These are phyloP conservation scores for Verticillium dahliae DNA, from an alignment of 2,329 filamentous ascomycete species.

Conservation along the genomic window DNA sequence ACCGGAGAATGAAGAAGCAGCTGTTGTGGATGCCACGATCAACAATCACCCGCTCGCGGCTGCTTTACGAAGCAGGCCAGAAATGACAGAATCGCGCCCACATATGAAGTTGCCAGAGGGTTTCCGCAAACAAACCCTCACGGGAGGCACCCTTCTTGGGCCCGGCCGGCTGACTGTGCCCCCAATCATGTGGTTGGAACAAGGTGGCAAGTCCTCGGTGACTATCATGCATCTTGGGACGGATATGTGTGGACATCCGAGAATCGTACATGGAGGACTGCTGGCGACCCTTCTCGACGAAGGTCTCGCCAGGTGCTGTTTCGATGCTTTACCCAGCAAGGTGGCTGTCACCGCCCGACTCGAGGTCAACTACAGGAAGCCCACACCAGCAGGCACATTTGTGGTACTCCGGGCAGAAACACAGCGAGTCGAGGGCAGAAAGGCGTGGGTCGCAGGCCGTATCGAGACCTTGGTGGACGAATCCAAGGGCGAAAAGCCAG, in stretches of 20 bases:
- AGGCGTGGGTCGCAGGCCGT: slow-evolving; percentile 86
- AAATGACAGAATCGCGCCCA: slow-evolving; percentile 71
- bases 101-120: slow-evolving; percentile 76
- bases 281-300: slow-evolving; percentile 92
- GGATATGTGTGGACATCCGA: slow-evolving; percentile 81
- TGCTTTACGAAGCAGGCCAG: slow-evolving; percentile 59
- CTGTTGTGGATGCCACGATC: slow-evolving; percentile 66
- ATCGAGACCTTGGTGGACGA: slow-evolving; percentile 68
- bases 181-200: slow-evolving; percentile 69
- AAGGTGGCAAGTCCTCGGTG: slow-evolving; percentile 61
- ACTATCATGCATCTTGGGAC: slow-evolving; percentile 71
- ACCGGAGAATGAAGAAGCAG: slow-evolving; percentile 46
- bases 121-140: slow-evolving; percentile 70
- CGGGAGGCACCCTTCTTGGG: slow-evolving; percentile 71
- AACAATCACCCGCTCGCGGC: slow-evolving; percentile 66
- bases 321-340: slow-evolving; percentile 79
- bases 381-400: slow-evolving; percentile 68
- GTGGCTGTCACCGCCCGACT: slow-evolving; percentile 82
- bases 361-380: slow-evolving; percentile 74
- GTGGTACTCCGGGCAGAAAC: slow-evolving; percentile 75
- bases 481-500: slow-evolving; percentile 46
- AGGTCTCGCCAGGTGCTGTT: slow-evolving; percentile 80
- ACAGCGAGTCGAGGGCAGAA: slow-evolving; percentile 80
- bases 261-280: slow-evolving; percentile 84
- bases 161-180: slow-evolving; percentile 73